A percentile compares a stretch with the other conserved stretches of the same genome.
These are phyloP conservation scores for Solanum sejunctum DNA, from an alignment of 257 asterid species.

Conservation along the genomic window DNA sequence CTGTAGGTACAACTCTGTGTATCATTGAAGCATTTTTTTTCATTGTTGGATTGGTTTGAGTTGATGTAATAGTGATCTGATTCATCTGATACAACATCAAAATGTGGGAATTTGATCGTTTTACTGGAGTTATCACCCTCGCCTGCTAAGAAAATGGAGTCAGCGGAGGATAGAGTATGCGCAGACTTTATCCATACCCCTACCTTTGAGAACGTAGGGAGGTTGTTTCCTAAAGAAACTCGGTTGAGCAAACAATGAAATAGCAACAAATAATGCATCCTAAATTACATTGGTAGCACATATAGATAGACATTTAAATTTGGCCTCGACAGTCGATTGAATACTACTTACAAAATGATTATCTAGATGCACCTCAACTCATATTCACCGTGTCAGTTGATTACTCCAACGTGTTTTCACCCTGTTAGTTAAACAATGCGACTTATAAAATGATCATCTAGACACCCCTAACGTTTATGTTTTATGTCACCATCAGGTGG, in stretches of 20 bases:
- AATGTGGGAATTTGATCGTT: constrained; percentile 14
- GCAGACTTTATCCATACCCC: not conserved
- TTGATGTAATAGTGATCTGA: constrained; percentile 22
- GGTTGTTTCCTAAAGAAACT: not conserved
- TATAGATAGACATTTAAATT: too few relatives aligned
- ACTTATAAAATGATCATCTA: too few relatives aligned
- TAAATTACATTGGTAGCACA: too few relatives aligned
- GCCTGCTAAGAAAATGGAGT: constrained; percentile 1
- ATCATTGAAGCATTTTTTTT: not conserved
- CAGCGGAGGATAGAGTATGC: not conserved
- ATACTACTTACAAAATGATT: not conserved
- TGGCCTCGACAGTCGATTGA: too few relatives aligned
- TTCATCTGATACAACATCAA: constrained; percentile 23
- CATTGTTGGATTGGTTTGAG: not conserved
- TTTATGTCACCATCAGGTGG: too few relatives aligned
- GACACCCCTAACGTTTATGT: too few relatives aligned
- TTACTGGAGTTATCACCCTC: not conserved
- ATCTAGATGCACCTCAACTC: not conserved
- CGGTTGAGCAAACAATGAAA: not conserved
- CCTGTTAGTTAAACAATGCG: too few relatives aligned
- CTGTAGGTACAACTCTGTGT: not conserved
- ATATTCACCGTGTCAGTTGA: too few relatives aligned
- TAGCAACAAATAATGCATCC: too few relatives aligned
- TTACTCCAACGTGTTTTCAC: too few relatives aligned
- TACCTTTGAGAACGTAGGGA: not conserved